Conservation (phyloP, 805 yeast species). For the Nakazawaea molendinolei region DNA sequence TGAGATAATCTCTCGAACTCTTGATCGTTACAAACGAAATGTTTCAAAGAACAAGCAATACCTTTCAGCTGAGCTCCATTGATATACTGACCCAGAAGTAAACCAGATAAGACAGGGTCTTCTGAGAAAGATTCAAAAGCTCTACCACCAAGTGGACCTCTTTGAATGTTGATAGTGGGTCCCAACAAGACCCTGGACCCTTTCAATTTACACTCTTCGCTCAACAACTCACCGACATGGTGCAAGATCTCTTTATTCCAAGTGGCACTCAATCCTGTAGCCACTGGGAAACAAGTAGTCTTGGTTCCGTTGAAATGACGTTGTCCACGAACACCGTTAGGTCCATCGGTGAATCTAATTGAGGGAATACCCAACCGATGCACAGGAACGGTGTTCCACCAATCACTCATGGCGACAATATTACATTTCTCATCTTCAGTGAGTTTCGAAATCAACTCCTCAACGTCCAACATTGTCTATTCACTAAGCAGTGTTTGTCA, state of each 20-base stretch:
- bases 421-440: constrained; percentile 9
- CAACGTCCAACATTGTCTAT: constrained; percentile 10
- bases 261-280: constrained; percentile 40
- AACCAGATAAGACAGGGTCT: constrained; percentile 38
- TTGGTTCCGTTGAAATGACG: constrained; percentile 33
- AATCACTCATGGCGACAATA: constrained; percentile 18
- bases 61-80: constrained; percentile 47
- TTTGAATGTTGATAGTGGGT: constrained; percentile 31
- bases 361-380: constrained; percentile 29
- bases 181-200: constrained; percentile 32
- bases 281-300: constrained; percentile 39
- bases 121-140: constrained; percentile 38
- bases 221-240: constrained; percentile 36
- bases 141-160: constrained; percentile 40
- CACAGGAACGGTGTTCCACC: constrained; percentile 33
- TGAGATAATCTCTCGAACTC: constrained; percentile 47
- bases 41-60: constrained; percentile 53
- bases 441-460: constrained; percentile 3
- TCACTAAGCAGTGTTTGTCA: too few relatives aligned
- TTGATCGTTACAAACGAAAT: constrained; percentile 56
- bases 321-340: constrained; percentile 42
- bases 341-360: constrained; percentile 35
- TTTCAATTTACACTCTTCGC: constrained; percentile 35
- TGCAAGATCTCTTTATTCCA: constrained; percentile 32
- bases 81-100: constrained; percentile 39